Evolutionary conservation across 495 filamentous ascomycete species (phyloP), one percentile per base, ranked within the genome.

Genomic region (Achaetomiella virescens): DNA sequence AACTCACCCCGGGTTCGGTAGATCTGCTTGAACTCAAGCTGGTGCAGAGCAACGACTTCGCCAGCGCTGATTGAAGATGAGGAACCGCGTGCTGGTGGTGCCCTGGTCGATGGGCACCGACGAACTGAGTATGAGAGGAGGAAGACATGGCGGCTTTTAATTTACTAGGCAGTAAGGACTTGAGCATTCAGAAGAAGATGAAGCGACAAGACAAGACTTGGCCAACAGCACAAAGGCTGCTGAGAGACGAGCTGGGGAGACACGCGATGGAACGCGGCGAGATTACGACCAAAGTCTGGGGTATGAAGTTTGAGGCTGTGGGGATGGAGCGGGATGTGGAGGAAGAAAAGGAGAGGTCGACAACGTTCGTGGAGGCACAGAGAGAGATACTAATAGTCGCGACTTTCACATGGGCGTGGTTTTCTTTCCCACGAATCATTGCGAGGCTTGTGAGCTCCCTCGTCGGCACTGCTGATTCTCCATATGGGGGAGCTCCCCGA

Each of bases 21-120:
- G 38, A 87, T 82, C 62, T 96, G 90, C 61, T 81, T 83, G 69
- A 96, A 95, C 67, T 96, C 90, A 33, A 90, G 84, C 69, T 96
- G 91, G 70, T 97, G 91, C 59, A 84, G 85, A 21, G 88, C 89
- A 38, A 91, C 80, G 15, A 90, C 89, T 15, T 81, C 83, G 54
- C 90, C 90, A 15, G 78, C 75, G 53, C 81, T n/a, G 79, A 70
- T 96, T 83, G 70, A 97, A 96, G 55, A 97, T 90, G 52, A 97
- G 76, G 67, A 96, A 96, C n/a, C 91, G 83, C 31, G 91, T 88
- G 60, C 88, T 93, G 17, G 91, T 96, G 5, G 91, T 97, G 18
- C 91, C 91, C 64, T 92, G 88, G 64, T 97, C 91, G 64, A 97
- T 91, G 55, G n/a, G 73, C 77, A 24, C 78, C 78, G 59, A 80